phyloP scores from a whole-genome alignment of 306 rosid genomes.

The Gleditsia sinensis region DNA sequence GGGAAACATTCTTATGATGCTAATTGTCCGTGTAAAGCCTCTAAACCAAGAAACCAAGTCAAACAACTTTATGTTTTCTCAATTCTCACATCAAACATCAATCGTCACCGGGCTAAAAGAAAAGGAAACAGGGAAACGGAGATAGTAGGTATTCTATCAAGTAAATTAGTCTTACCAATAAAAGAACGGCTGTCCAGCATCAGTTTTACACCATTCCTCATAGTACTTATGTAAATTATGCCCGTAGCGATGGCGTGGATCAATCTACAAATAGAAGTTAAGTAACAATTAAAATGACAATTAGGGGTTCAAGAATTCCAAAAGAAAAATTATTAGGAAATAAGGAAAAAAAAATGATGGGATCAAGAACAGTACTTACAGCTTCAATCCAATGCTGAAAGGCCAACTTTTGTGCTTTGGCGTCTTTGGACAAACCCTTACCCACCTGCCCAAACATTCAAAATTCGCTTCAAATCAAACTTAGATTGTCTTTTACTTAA shows the following conservation, averaged over 20 bases:
- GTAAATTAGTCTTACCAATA: slow-evolving; percentile 51
- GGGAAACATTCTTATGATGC: background rate
- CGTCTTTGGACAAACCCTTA: slow-evolving; percentile 68
- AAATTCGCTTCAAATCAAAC: background rate
- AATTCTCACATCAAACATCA: background rate
- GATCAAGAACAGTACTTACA: slow-evolving; percentile 35
- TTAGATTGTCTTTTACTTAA: background rate
- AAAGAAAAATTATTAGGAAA: background rate
- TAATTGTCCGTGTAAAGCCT: background rate
- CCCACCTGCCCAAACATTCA: slow-evolving; percentile 58
- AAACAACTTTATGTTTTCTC: background rate
- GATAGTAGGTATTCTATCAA: background rate
- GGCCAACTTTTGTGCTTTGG: slow-evolving; percentile 73
- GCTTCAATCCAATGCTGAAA: slow-evolving; percentile 89
- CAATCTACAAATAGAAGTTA: slow-evolving; percentile 46
- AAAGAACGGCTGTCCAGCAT: slow-evolving; percentile 76
- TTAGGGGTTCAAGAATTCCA: background rate
- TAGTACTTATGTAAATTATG: slow-evolving; percentile 69
- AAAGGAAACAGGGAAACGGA: background rate
- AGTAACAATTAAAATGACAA: background rate
- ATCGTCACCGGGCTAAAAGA: background rate
- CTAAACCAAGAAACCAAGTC: background rate
- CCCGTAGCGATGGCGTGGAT: slow-evolving; percentile 80
- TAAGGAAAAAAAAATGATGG: background rate
- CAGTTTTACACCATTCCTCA: slow-evolving; percentile 60